Evolutionary conservation across 495 filamentous ascomycete genomes (phyloP).

Genomic region (Annulohypoxylon stygium): DNA sequence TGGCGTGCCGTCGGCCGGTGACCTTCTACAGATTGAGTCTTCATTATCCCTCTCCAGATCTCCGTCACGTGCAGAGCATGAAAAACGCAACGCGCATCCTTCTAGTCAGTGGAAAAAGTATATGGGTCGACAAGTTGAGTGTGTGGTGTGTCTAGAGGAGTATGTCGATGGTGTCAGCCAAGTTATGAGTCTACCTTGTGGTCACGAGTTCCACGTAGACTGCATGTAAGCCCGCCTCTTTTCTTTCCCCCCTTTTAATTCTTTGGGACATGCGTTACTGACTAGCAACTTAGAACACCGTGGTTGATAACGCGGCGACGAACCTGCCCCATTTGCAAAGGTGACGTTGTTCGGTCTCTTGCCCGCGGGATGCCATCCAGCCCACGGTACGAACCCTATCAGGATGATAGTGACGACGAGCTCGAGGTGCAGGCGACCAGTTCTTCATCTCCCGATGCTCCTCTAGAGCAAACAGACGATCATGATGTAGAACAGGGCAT

Average conservation of each 20-base stretch:
- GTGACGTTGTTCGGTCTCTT: constrained; percentile 82
- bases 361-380: constrained; percentile 61
- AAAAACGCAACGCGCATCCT: constrained; percentile 64
- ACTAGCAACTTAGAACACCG: constrained; percentile 77
- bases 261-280: constrained; percentile 27
- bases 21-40: constrained; percentile 54
- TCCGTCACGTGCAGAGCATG: constrained; percentile 53
- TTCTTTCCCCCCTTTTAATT: background rate
- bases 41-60: constrained; percentile 51
- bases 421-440: constrained; percentile 33
- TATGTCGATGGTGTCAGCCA: constrained; percentile 94
- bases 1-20: constrained; percentile 63
- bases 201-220: constrained; percentile 96
- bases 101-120: constrained; percentile 81
- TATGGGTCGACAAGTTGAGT: constrained; percentile 89
- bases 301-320: constrained; percentile 95
- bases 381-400: constrained; percentile 63
- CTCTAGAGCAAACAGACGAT: constrained; percentile 28
- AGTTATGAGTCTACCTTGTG: constrained; percentile 98
- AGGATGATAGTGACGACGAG: constrained; percentile 63
- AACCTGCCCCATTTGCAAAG: constrained; percentile 98
- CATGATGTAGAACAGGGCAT: constrained; percentile 52
- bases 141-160: constrained; percentile 97
- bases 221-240: constrained; percentile 86
- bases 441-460: constrained; percentile 43